Percentiles rank a stretch among this genome's conserved stretches.
Conservation (phyloP, 2,329 filamentous ascomycete species). For the Penicillium palitans region DNA sequence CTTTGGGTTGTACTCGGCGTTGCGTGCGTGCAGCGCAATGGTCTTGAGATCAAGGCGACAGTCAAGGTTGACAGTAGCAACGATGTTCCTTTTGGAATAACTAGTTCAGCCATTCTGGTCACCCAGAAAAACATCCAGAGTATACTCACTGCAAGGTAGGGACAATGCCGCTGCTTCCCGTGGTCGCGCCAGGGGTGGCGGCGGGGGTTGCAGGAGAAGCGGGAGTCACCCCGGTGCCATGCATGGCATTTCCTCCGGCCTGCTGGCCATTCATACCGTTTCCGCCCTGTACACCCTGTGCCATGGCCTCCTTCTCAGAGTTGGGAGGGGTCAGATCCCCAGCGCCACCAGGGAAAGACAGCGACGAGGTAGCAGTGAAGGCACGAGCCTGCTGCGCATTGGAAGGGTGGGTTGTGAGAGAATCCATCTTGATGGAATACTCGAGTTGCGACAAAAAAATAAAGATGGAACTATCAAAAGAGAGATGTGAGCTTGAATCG, state of each 20-base stretch:
- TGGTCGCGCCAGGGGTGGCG: conserved; percentile 80
- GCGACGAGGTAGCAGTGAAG: conserved; percentile 87
- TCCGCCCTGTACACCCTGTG: conserved; percentile 43
- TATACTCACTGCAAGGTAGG: conserved; percentile 95
- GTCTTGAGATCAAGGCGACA: conserved; percentile 98
- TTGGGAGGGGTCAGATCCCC: conserved; percentile 80
- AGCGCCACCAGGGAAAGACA: conserved; percentile 85
- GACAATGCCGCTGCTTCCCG: conserved; percentile 84
- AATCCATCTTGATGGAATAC: conserved; percentile 68
- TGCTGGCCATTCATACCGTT: conserved; percentile 56
- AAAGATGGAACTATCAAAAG: not conserved
- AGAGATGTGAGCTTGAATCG: not conserved
- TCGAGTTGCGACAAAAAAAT: conserved; percentile 11
- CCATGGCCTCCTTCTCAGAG: conserved; percentile 63
- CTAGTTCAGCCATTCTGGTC: conserved; percentile 53
- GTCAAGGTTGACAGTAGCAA: conserved; percentile 97
- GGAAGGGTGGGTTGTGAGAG: conserved; percentile 85
- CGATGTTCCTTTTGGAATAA: conserved; percentile 77
- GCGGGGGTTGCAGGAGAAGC: conserved; percentile 67
- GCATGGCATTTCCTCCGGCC: conserved; percentile 59
- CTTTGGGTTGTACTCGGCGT: conserved; percentile 98
- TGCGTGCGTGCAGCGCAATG: conserved; percentile 95
- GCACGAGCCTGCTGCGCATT: conserved; percentile 92
- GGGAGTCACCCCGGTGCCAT: conserved; percentile 80
- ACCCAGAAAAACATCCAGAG: conserved; percentile 46